A percentile compares a stretch with the other conserved stretches of the same genome.
phyloP scores from a whole-genome alignment of 306 rosid species.

The Inga leiocalycina region DNA sequence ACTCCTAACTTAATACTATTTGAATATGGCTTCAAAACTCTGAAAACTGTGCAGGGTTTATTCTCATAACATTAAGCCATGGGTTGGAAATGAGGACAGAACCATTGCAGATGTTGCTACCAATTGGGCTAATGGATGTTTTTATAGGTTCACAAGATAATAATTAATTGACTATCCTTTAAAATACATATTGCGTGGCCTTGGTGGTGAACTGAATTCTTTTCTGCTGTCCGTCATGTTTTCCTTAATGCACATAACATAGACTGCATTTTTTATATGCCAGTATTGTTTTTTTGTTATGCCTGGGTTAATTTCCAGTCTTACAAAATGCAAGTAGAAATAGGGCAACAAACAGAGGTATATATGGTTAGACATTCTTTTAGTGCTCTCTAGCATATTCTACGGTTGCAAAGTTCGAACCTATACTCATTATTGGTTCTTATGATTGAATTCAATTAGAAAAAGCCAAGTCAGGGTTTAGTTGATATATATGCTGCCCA shows the following conservation, averaged over 20 bases:
- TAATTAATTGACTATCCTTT: background rate
- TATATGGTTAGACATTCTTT: background rate
- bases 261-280: background rate
- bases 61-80: background rate
- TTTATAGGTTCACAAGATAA: background rate
- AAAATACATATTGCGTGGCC: background rate
- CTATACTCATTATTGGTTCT: slow-evolving; percentile 4
- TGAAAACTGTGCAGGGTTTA: background rate
- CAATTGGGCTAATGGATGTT: background rate
- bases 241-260: background rate
- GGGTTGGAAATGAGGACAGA: background rate
- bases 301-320: background rate
- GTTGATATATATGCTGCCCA: slow-evolving; percentile 73
- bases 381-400: slow-evolving; percentile 1
- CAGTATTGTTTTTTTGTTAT: slow-evolving; percentile 7
- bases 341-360: background rate
- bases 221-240: background rate
- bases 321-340: background rate
- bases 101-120: background rate
- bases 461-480: slow-evolving; percentile 47
- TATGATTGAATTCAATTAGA: slow-evolving; percentile 31
- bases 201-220: slow-evolving; percentile 22
- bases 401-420: background rate
- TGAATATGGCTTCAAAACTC: background rate
- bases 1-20: background rate